phyloP scores from a whole-genome alignment of 192 early-diverging fungal genomes.

The Linnemannia exigua region DNA sequence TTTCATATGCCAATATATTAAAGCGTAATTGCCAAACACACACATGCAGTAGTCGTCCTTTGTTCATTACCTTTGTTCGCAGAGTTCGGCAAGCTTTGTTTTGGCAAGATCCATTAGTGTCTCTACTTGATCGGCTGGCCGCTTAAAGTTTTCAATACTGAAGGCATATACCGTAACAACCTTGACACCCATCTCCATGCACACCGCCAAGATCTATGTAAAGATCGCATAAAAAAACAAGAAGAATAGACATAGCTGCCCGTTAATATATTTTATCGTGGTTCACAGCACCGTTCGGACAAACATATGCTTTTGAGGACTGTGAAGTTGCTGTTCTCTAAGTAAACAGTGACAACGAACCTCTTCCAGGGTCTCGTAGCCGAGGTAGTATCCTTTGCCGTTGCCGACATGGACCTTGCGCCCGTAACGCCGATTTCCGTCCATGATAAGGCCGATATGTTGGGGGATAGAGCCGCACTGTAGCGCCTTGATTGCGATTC shows the following conservation, averaged over 20 bases:
- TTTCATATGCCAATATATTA: constrained; percentile 41
- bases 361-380: constrained; percentile 83
- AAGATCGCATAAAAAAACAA: not conserved
- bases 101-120: constrained; percentile 86
- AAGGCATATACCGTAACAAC: constrained; percentile 97
- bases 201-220: constrained; percentile 85
- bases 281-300: no score
- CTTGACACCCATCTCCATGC: constrained; percentile 86
- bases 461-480: constrained; percentile 85
- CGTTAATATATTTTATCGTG: no score
- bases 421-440: constrained; percentile 97
- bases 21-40: not conserved
- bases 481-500: constrained; percentile 52
- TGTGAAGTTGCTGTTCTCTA: no score
- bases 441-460: constrained; percentile 98
- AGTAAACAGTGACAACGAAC: constrained; percentile 57
- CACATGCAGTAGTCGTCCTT: not conserved
- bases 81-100: constrained; percentile 83
- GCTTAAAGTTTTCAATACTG: constrained; percentile 98
- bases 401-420: constrained; percentile 69
- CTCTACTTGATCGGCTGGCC: constrained; percentile 87
- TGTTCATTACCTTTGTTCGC: constrained; percentile 70
- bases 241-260: no score
- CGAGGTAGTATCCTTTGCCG: constrained; percentile 83
- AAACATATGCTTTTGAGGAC: no score